Percentiles rank a stretch among this genome's conserved stretches.
Evolutionary conservation across 371 early-diverging fungal genomes (phyloP).

Genomic region (Rhizopus delemar): DNA sequence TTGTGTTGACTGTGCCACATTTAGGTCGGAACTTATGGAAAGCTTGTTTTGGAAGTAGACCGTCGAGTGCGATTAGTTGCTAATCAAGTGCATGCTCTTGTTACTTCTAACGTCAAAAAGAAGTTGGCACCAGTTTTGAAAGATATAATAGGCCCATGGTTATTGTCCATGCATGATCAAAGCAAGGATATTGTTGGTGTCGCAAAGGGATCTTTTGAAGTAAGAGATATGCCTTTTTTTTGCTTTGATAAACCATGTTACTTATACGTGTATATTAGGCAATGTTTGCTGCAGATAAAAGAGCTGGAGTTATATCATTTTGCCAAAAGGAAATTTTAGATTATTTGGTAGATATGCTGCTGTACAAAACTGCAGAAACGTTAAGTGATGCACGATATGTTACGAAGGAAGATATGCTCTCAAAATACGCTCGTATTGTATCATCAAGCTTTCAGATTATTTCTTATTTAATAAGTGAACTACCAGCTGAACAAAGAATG

Average conservation of each 20-base stretch:
- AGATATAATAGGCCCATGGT: conserved; percentile 63
- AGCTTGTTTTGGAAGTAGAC: conserved; percentile 64
- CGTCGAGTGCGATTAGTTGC: conserved; percentile 60
- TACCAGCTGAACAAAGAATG: conserved; percentile 41
- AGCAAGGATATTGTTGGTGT: conserved; percentile 58
- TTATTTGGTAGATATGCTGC: conserved; percentile 54
- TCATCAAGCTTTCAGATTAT: conserved; percentile 53
- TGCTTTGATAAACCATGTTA: not conserved
- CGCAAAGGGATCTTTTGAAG: conserved; percentile 59
- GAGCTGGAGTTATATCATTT: conserved; percentile 56
- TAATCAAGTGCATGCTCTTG: conserved; percentile 53
- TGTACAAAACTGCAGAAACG: conserved; percentile 64
- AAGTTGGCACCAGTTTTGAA: conserved; percentile 65
- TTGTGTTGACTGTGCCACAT: not conserved
- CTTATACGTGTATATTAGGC: conserved; percentile 30
- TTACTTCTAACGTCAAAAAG: conserved; percentile 59
- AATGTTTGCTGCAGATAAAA: conserved; percentile 59
- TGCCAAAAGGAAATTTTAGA: conserved; percentile 62
- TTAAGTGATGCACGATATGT: conserved; percentile 69
- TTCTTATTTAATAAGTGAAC: conserved; percentile 50
- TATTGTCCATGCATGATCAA: conserved; percentile 63
- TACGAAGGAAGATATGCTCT: conserved; percentile 63
- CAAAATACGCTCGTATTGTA: conserved; percentile 63
- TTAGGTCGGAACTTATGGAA: conserved; percentile 54
- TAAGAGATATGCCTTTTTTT: conserved; percentile 12